These are phyloP conservation scores for Globisporangium camurandrum DNA, from an alignment of 352 stramenopile species.

Conservation along the genomic window DNA sequence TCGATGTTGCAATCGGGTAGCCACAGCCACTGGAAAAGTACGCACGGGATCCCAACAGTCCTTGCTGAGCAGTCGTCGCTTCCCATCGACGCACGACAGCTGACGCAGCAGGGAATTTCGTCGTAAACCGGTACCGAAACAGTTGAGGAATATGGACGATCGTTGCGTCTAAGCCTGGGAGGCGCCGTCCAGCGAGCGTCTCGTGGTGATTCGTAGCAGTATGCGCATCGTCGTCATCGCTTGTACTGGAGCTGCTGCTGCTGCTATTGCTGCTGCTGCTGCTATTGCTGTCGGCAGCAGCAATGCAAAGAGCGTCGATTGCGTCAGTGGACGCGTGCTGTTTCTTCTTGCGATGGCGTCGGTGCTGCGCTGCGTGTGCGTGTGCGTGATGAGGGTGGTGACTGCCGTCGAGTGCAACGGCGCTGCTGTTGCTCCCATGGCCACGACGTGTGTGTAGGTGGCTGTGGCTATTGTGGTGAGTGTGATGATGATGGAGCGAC, in stretches of 20 bases:
- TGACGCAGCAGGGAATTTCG: conserved; percentile 66
- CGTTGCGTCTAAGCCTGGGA: conserved; percentile 63
- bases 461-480: not conserved
- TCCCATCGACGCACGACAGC: conserved; percentile 79
- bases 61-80: conserved; percentile 48
- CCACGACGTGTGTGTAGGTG: no score
- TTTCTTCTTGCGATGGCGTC: not conserved
- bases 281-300: not conserved
- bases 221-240: not conserved
- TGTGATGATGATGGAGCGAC: not conserved
- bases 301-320: not conserved
- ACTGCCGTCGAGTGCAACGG: not conserved
- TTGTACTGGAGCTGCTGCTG: conserved; percentile 2
- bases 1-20: conserved; percentile 75
- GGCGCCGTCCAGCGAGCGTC: conserved; percentile 48
- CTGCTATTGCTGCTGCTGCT: not conserved
- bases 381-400: not conserved
- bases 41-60: conserved; percentile 55
- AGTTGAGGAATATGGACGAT: conserved; percentile 52
- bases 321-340: not conserved
- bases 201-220: conserved; percentile 12
- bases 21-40: conserved; percentile 82
- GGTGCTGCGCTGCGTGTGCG: not conserved
- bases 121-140: conserved; percentile 73
- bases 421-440: not conserved